Conservation (phyloP, 2,329 filamentous ascomycete genomes). For the Orbilia oligospora region DNA sequence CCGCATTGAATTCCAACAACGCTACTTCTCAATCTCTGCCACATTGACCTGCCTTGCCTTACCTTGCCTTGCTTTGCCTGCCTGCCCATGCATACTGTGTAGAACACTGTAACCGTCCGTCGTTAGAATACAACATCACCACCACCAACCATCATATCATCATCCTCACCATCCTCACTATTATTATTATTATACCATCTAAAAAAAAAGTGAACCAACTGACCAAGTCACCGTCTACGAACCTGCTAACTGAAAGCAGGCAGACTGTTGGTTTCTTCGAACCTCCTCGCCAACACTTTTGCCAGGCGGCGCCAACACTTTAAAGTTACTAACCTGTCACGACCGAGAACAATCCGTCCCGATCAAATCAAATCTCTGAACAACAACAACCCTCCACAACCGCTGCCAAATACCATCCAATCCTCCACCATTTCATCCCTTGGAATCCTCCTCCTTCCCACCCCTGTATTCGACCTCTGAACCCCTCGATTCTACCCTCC, state of each 20-base stretch:
- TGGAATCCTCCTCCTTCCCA: constrained; percentile 48
- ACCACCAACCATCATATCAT: no score
- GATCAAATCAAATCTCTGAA: constrained; percentile 61
- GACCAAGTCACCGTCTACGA: constrained; percentile 19
- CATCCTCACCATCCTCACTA: not conserved
- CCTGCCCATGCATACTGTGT: not conserved
- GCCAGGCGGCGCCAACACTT: constrained; percentile 31
- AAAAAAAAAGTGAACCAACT: not conserved
- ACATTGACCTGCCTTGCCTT: not conserved
- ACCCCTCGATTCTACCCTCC: constrained; percentile 50
- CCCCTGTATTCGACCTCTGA: constrained; percentile 51
- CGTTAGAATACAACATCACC: not conserved
- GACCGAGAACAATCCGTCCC: constrained; percentile 42
- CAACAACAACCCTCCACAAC: constrained; percentile 52
- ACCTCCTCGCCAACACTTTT: constrained; percentile 34
- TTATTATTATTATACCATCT: not conserved
- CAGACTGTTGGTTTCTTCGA: constrained; percentile 2
- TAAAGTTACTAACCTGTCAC: constrained; percentile 34
- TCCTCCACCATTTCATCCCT: constrained; percentile 53
- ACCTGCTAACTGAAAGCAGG: constrained; percentile 19
- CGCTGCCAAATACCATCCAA: constrained; percentile 29
- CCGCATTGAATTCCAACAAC: no score
- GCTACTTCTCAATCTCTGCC: not conserved
- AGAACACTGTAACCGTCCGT: constrained; percentile 1
- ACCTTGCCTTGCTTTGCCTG: not conserved